phyloP scores from a whole-genome alignment of 306 rosid species.

The Elaeagnus macrophylla region DNA sequence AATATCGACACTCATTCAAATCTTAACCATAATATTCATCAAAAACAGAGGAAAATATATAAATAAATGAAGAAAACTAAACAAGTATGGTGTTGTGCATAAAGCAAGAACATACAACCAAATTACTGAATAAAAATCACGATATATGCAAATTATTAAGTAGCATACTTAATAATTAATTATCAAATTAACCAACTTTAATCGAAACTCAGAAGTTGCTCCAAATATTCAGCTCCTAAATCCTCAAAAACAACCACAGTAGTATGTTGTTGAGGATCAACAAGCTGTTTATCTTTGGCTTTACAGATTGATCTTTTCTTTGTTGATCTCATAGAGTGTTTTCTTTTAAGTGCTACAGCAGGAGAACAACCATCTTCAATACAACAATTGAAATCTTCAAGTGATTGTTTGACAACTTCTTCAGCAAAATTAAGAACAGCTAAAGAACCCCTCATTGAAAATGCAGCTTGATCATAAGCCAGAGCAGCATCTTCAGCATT shows the following conservation, averaged over 20 bases:
- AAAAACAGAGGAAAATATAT: too few species aligned
- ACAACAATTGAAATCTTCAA: constrained; percentile 14
- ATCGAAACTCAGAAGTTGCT: constrained; percentile 42
- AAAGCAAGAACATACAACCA: too few species aligned
- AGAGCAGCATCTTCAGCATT: constrained; percentile 80
- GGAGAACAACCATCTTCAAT: constrained; percentile 7
- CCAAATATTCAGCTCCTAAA: constrained; percentile 70
- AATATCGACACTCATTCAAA: too few species aligned
- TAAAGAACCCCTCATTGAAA: constrained; percentile 45
- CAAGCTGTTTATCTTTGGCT: background rate
- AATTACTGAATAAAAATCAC: too few species aligned
- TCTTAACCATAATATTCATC: too few species aligned
- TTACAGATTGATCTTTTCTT: background rate
- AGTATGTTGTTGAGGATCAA: background rate
- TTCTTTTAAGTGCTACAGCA: constrained; percentile 13
- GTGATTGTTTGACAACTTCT: constrained; percentile 36
- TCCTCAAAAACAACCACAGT: constrained; percentile 36
- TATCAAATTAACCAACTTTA: too few species aligned
- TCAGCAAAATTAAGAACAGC: constrained; percentile 76
- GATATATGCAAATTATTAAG: too few species aligned
- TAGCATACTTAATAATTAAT: too few species aligned
- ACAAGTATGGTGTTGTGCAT: too few species aligned
- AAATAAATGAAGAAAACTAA: too few species aligned
- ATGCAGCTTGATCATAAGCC: constrained; percentile 94
- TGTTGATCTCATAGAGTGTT: constrained; percentile 5